Evolutionary conservation across 345 rosid genomes (phyloP).

Genomic region (Rhodamnia rubescens): DNA sequence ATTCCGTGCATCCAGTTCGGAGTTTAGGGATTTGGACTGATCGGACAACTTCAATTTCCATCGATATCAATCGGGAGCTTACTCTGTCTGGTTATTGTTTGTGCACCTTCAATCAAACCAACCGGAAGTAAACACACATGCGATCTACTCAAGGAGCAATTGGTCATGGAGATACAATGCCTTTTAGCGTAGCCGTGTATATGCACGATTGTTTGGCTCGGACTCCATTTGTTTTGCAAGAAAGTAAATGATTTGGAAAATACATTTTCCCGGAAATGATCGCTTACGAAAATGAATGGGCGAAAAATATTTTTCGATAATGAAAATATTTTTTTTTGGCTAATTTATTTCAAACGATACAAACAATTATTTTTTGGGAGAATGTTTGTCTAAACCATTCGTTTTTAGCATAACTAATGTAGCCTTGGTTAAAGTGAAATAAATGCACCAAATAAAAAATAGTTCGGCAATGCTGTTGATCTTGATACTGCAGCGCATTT

Average conservation of each 20-base stretch:
- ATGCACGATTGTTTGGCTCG: background rate
- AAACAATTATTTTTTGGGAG: fast-evolving
- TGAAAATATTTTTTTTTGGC: background rate
- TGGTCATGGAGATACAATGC: background rate
- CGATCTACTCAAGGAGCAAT: background rate
- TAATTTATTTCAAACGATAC: fast-evolving
- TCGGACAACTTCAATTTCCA: background rate
- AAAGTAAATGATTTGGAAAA: background rate
- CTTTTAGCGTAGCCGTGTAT: background rate
- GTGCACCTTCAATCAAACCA: background rate
- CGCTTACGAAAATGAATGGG: background rate
- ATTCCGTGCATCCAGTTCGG: background rate
- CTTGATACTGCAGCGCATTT: background rate
- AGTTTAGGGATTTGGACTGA: background rate
- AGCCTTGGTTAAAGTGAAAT: background rate
- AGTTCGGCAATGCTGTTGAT: background rate
- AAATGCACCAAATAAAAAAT: background rate
- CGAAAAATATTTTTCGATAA: too few relatives aligned
- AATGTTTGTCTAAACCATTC: fast-evolving
- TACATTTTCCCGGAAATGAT: fast-evolving
- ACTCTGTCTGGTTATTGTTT: background rate
- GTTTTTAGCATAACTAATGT: background rate
- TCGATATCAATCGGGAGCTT: background rate
- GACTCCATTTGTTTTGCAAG: background rate
- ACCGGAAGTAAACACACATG: background rate